Percentiles rank a stretch among this genome's conserved stretches.
phyloP scores from a whole-genome alignment of 768 basidiomycete genomes.

The Collybia sp. region DNA sequence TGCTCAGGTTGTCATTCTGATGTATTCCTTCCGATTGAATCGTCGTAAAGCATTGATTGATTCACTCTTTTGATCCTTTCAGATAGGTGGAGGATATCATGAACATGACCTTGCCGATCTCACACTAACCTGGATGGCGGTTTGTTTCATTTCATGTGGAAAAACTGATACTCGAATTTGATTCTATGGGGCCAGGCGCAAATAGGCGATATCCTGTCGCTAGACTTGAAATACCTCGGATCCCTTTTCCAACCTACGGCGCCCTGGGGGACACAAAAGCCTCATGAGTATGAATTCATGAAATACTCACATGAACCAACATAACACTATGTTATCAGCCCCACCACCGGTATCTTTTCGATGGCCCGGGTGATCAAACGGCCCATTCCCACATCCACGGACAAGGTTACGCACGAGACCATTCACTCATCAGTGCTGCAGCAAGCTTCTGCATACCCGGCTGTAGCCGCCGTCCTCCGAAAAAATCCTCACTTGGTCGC shows the following conservation, averaged over 20 bases:
- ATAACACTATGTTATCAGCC: constrained; percentile 24
- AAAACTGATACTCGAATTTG: background rate
- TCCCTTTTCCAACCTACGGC: constrained; percentile 46
- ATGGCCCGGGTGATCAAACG: constrained; percentile 42
- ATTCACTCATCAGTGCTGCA: constrained; percentile 58
- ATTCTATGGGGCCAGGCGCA: constrained; percentile 39
- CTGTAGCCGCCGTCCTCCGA: constrained; percentile 28
- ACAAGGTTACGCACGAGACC: constrained; percentile 50
- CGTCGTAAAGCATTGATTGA: background rate
- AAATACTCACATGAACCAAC: background rate
- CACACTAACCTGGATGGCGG: constrained; percentile 61
- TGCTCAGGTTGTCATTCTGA: constrained; percentile 35
- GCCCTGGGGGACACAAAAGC: constrained; percentile 56
- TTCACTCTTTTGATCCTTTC: constrained; percentile 1
- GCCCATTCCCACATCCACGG: constrained; percentile 35
- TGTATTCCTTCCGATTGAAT: constrained; percentile 16
- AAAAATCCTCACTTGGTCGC: constrained; percentile 40
- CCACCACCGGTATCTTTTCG: constrained; percentile 49
- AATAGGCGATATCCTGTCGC: constrained; percentile 46
- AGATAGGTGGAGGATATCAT: constrained; percentile 70
- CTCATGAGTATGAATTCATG: constrained; percentile 51
- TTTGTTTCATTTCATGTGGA: constrained; percentile 21
- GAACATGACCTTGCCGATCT: constrained; percentile 67
- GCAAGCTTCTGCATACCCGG: constrained; percentile 30
- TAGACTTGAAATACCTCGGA: constrained; percentile 51